A percentile compares a stretch with the other conserved stretches of the same genome.
These are phyloP conservation scores for Centrapalus pauciflorus DNA, from an alignment of 129 eudicot genomes.

Conservation along the genomic window DNA sequence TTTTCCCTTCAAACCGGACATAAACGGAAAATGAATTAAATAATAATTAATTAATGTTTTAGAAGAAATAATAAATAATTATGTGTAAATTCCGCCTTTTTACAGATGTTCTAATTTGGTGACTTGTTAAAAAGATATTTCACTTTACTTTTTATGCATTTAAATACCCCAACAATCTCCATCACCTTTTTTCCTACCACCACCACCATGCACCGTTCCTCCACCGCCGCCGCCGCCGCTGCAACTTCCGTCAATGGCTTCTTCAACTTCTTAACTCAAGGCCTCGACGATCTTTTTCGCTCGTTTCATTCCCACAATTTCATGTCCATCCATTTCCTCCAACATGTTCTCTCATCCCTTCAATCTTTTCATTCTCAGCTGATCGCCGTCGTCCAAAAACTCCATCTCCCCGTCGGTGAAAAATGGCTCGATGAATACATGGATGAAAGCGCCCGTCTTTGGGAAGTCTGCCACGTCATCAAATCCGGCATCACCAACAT, in stretches of 20 bases:
- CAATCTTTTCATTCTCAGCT: slow-evolving; percentile 64
- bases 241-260: slow-evolving; percentile 65
- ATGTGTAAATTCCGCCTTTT: too few species aligned
- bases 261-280: slow-evolving; percentile 48
- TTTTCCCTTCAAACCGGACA: too few species aligned
- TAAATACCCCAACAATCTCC: slow-evolving; percentile 42
- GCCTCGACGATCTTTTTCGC: slow-evolving; percentile 55
- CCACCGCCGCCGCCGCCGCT: slow-evolving; percentile 19
- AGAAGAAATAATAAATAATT: too few species aligned
- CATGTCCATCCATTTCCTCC: slow-evolving; percentile 72
- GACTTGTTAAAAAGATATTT: too few species aligned
- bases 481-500: slow-evolving; percentile 51
- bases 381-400: slow-evolving; percentile 55
- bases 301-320: slow-evolving; percentile 52
- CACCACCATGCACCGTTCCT: slow-evolving; percentile 18
- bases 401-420: slow-evolving; percentile 62
- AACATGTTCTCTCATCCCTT: slow-evolving; percentile 47
- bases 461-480: slow-evolving; percentile 74
- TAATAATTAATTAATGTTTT: too few species aligned
- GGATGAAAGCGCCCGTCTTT: slow-evolving; percentile 67
- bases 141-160: slow-evolving; percentile 24
- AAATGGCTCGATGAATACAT: slow-evolving; percentile 78
- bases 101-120: too few species aligned
- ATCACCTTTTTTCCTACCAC: slow-evolving; percentile 29
- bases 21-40: too few species aligned